phyloP scores from a whole-genome alignment of 495 filamentous ascomycete species.

The Trichoderma asperelloides region DNA sequence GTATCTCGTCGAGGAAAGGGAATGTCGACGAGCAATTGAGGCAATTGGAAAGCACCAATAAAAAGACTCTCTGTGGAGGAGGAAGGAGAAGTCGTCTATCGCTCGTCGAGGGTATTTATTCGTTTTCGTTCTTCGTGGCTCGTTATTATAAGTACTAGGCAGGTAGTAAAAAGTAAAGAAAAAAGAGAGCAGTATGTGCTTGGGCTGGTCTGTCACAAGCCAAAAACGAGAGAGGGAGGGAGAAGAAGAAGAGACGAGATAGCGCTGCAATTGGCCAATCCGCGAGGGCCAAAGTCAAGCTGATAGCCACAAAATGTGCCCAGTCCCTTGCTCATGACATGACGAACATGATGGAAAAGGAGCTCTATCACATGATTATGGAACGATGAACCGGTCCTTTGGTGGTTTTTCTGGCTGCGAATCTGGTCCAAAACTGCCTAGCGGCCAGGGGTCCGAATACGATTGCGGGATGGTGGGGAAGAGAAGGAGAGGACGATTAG shows the following conservation, averaged over 20 bases:
- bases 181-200: no score
- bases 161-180: background rate
- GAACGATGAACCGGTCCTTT: background rate
- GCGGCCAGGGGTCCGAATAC: constrained; percentile 6
- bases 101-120: background rate
- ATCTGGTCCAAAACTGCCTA: background rate
- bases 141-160: no score
- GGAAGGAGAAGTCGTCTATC: background rate
- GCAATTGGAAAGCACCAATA: background rate
- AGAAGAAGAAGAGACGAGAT: no score
- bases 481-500: no score
- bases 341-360: background rate
- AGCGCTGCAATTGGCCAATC: background rate
- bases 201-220: background rate
- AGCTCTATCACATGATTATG: constrained; percentile 8
- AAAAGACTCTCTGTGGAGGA: background rate
- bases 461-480: constrained; percentile 8
- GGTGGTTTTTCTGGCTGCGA: background rate
- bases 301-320: background rate
- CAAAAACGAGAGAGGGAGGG: background rate
- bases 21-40: background rate
- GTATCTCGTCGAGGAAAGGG: background rate
- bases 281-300: background rate
- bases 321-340: constrained; percentile 2
- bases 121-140: background rate